Evolutionary conservation across 495 filamentous ascomycete genomes (phyloP).

Genomic region (Xylaria sp.): DNA sequence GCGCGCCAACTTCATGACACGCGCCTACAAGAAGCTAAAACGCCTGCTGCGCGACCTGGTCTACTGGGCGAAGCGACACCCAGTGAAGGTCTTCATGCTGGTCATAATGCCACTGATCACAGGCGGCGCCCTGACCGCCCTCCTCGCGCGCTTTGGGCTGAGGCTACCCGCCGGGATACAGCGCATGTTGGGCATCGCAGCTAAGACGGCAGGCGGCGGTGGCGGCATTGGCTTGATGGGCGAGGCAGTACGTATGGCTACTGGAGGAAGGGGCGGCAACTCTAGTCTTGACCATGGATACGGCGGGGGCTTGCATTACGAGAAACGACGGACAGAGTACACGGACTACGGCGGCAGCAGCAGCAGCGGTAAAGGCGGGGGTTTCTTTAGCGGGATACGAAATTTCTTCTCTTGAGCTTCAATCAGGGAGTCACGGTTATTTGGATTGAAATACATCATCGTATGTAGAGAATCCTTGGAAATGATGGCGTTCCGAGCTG

Average conservation of each 20-base stretch:
- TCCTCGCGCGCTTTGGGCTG: constrained; percentile 78
- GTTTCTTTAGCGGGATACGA: constrained; percentile 35
- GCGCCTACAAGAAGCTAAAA: constrained; percentile 72
- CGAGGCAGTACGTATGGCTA: constrained; percentile 54
- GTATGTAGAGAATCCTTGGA: constrained; percentile 20
- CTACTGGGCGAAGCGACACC: constrained; percentile 78
- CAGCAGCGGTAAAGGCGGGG: constrained; percentile 33
- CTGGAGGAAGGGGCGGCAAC: constrained; percentile 35
- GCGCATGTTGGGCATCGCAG: constrained; percentile 62
- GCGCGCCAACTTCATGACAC: constrained; percentile 75
- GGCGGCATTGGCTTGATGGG: constrained; percentile 59
- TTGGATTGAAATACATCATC: constrained; percentile 37
- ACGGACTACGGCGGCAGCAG: constrained; percentile 41
- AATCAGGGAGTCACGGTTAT: constrained; percentile 15
- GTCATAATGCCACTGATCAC: constrained; percentile 85
- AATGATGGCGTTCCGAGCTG: constrained; percentile 30
- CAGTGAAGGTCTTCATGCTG: constrained; percentile 82
- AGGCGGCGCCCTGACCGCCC: constrained; percentile 74
- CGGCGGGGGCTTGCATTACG: constrained; percentile 47
- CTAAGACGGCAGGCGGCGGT: constrained; percentile 59
- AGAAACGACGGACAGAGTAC: constrained; percentile 48
- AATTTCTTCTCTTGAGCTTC: constrained; percentile 40
- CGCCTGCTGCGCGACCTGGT: constrained; percentile 75
- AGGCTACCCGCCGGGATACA: constrained; percentile 67
- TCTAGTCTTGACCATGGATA: constrained; percentile 39